A percentile compares a stretch with the other conserved stretches of the same genome.
phyloP scores from a whole-genome alignment of 2,329 filamentous ascomycete genomes.

The Claviceps quebecensis region DNA sequence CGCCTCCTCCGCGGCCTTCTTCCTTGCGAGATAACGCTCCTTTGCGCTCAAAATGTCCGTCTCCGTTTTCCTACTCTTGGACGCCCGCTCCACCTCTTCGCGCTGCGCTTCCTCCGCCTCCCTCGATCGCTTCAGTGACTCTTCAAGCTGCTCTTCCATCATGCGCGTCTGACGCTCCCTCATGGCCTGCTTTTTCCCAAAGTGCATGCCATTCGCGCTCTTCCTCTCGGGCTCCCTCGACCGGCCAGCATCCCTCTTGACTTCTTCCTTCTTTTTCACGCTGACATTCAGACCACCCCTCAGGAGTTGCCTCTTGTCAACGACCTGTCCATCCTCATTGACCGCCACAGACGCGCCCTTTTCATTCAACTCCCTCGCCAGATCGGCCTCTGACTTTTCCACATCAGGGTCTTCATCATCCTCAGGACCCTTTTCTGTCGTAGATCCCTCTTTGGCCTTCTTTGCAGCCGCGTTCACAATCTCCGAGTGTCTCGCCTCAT shows the following conservation, averaged over 20 bases:
- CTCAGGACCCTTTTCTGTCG: constrained; percentile 8
- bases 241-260: constrained; percentile 12
- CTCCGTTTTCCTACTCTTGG: constrained; percentile 68
- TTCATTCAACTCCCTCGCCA: constrained; percentile 53
- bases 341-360: constrained; percentile 48
- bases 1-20: constrained; percentile 57
- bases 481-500: constrained; percentile 56
- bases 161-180: constrained; percentile 65
- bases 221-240: constrained; percentile 17
- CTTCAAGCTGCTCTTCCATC: constrained; percentile 65
- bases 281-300: constrained; percentile 62
- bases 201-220: constrained; percentile 26
- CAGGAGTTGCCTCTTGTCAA: constrained; percentile 71
- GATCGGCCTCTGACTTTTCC: constrained; percentile 44
- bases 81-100: constrained; percentile 44
- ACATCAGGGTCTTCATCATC: constrained; percentile 29
- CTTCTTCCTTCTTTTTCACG: constrained; percentile 42
- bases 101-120: constrained; percentile 56
- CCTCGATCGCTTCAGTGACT: constrained; percentile 55
- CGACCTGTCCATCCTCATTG: constrained; percentile 72
- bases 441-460: constrained; percentile 26
- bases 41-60: constrained; percentile 63
- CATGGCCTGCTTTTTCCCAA: constrained; percentile 48
- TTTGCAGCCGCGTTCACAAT: constrained; percentile 53
- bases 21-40: constrained; percentile 67